These are phyloP conservation scores for Begonia peltatifolia DNA, from an alignment of 306 rosid species.

Conservation along the genomic window DNA sequence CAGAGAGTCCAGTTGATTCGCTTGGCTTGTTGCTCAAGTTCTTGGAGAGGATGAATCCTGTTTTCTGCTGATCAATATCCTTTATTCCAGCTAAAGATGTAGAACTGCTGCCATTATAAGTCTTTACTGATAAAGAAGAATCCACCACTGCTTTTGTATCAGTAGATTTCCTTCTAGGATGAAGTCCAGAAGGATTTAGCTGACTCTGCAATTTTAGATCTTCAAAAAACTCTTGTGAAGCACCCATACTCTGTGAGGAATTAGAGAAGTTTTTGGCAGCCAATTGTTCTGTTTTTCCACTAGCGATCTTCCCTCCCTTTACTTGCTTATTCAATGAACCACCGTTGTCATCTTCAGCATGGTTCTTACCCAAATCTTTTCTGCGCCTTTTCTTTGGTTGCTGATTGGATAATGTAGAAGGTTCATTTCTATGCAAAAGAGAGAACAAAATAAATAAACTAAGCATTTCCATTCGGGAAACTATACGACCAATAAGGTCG, in stretches of 20 bases:
- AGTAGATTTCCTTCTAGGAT: slow-evolving; percentile 40
- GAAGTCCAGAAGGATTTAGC: slow-evolving; percentile 27
- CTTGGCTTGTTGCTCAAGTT: slow-evolving; percentile 38
- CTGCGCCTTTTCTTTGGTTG: slow-evolving; percentile 92
- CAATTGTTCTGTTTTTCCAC: slow-evolving; percentile 36
- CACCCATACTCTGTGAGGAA: slow-evolving; percentile 29
- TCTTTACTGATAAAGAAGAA: slow-evolving; percentile 37
- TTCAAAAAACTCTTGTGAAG: slow-evolving; percentile 21
- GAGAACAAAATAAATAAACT: slow-evolving; percentile 13
- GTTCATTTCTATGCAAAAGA: slow-evolving; percentile 29
- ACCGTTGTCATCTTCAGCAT: slow-evolving; percentile 29
- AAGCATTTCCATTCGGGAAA: background rate
- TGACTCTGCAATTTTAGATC: slow-evolving; percentile 42
- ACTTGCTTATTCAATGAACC: slow-evolving; percentile 40
- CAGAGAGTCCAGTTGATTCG: slow-evolving; percentile 44
- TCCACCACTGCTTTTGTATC: slow-evolving; percentile 37
- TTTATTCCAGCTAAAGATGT: slow-evolving; percentile 32
- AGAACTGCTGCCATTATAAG: slow-evolving; percentile 23
- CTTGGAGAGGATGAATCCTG: slow-evolving; percentile 32
- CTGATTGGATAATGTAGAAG: slow-evolving; percentile 56
- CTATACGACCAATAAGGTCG: too few relatives aligned
- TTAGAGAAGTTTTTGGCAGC: slow-evolving; percentile 32
- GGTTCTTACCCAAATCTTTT: slow-evolving; percentile 58
- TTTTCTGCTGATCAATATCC: slow-evolving; percentile 52
- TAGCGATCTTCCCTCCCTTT: slow-evolving; percentile 47